Evolutionary conservation across 306 rosid genomes (phyloP).

Genomic region (Malus asiatica): DNA sequence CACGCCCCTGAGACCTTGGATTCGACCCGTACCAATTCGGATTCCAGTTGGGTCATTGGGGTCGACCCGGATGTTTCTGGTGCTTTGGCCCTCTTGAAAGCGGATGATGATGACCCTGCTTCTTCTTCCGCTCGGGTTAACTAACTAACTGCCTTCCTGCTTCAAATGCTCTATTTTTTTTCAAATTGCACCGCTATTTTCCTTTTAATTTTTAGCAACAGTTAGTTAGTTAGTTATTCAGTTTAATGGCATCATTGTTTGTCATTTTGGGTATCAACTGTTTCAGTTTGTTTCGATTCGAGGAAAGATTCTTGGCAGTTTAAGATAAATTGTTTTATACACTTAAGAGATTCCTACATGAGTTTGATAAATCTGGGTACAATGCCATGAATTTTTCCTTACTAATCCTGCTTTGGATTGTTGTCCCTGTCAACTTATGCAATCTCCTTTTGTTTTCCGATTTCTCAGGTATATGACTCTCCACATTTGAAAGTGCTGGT

Average conservation of each 20-base stretch:
- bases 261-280: neutral
- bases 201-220: neutral
- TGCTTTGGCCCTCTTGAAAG: conserved; percentile 66
- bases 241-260: neutral
- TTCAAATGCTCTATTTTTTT: neutral
- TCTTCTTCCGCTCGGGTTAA: conserved; percentile 58
- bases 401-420: neutral
- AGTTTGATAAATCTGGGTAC: neutral
- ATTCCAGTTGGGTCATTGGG: conserved; percentile 56
- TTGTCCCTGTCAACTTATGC: neutral
- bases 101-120: conserved; percentile 19
- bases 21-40: conserved; percentile 12
- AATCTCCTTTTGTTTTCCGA: neutral
- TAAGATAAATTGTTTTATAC: neutral
- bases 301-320: neutral
- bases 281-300: neutral
- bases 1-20: conserved; percentile 8
- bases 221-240: neutral
- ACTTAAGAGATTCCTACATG: neutral
- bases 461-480: conserved; percentile 64
- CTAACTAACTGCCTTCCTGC: neutral
- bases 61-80: conserved; percentile 82
- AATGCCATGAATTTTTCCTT: neutral
- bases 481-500: conserved; percentile 60
- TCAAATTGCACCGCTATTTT: too few relatives aligned